Evolutionary conservation across 225 moss, liverwort and hornwort genomes (phyloP).

Genomic region (Bryum argenteum): DNA sequence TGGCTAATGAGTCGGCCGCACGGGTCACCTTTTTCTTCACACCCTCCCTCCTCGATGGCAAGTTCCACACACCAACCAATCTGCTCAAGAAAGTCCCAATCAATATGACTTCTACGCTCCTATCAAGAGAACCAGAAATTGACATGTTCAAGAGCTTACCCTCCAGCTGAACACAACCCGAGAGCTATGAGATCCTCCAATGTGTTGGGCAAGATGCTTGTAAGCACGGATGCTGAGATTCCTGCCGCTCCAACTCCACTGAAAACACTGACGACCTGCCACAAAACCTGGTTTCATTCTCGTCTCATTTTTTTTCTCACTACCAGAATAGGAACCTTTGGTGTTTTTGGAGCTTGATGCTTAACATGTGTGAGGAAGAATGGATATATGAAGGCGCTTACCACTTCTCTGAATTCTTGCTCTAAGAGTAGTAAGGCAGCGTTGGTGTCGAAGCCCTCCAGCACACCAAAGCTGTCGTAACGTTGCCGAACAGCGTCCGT

Average conservation of each 20-base stretch:
- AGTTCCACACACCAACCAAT: conserved; percentile 78
- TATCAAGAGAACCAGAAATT: neutral
- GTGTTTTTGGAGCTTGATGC: neutral
- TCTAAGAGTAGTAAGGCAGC: conserved; percentile 81
- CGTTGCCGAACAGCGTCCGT: conserved; percentile 34
- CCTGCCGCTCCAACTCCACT: conserved; percentile 90
- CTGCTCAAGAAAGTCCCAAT: conserved; percentile 32
- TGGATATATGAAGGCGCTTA: conserved; percentile 29
- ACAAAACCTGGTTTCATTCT: conserved; percentile 23
- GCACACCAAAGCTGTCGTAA: conserved; percentile 56
- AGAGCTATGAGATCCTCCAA: conserved; percentile 92
- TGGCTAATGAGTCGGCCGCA: conserved; percentile 75
- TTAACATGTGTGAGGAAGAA: too few relatives aligned
- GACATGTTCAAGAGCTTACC: conserved; percentile 52
- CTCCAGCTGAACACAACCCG: conserved; percentile 93
- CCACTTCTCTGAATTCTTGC: conserved; percentile 96
- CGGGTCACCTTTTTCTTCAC: conserved; percentile 81
- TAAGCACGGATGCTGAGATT: conserved; percentile 87
- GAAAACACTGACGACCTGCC: conserved; percentile 70
- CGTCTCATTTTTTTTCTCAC: neutral
- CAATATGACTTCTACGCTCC: neutral
- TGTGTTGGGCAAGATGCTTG: conserved; percentile 78
- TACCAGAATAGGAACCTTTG: neutral
- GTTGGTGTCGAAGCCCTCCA: conserved; percentile 75
- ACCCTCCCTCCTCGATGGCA: conserved; percentile 72